Base-by-base conservation (phyloP, 1,139 yeast species). In the Geotrichum citri-aurantii region DNA sequence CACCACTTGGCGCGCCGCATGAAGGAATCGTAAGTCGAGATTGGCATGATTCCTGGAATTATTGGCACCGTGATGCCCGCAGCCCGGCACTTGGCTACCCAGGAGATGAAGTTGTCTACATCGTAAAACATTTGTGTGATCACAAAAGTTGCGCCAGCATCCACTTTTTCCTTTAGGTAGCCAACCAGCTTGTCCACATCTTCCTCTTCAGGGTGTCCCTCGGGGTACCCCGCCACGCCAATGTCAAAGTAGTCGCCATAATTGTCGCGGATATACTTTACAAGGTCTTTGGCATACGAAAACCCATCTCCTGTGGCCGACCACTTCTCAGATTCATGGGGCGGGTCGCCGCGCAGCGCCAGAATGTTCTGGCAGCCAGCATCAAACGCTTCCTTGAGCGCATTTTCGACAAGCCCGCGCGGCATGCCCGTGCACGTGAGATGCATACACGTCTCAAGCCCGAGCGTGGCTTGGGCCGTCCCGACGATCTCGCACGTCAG, bases 41-140 rank as follows among this genome's bases (percentile, higher is more conserved):
- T 92, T 23, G 99, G 99, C 99, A 93, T 93, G 73, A 93, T 91
- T 26, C 99, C 99, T 1, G 99, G 99, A 62, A 93, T 87, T 65
- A 93, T 88, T 47, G 98, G 98, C 59, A 88, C 84, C 50, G 79
- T 79, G 64, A 93, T 81, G n/a, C 97, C 98, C 37, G 79, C 78
- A 42, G 79, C 83, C 64, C 95, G 81, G 61, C 95, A 81, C 63
- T 78, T 75, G 26, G 78, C 73, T 68, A 95, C 91, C 99, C 99
- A 93, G 31, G 73, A 66, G 61, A 93, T 80, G 72, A 93, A 93
- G 63, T 81, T 82, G 56, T 92, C 96, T 12, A 81, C 93, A 71
- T 86, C 88, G 68, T 83, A 86, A 73, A 92, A 89, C 71, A 87
- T 78, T 74, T 93, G 99, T 0, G 98, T 91, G 64, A 93, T 82